Evolutionary conservation across 805 yeast species (phyloP).

Genomic region (Kluyveromyces siamensis): DNA sequence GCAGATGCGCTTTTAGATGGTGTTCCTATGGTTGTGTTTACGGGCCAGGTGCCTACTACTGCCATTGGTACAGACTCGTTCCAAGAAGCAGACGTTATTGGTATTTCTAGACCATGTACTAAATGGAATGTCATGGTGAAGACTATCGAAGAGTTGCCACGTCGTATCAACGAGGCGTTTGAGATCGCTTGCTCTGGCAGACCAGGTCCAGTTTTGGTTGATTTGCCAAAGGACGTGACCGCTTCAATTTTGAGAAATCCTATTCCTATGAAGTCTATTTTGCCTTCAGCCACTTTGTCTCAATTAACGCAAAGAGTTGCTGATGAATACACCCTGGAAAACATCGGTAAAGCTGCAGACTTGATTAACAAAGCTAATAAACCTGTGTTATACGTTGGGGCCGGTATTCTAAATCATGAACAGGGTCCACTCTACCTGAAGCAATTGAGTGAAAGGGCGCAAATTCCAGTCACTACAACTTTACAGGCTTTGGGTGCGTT

Average conservation of each 20-base stretch:
- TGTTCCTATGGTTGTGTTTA: slow-evolving; percentile 90
- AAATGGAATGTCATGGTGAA: slow-evolving; percentile 99
- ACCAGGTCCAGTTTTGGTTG: slow-evolving; percentile 98
- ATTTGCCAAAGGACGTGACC: slow-evolving; percentile 95
- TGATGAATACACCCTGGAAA: slow-evolving; percentile 64
- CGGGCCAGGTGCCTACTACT: slow-evolving; percentile 94
- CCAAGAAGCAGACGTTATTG: slow-evolving; percentile 98
- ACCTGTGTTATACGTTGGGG: slow-evolving; percentile 88
- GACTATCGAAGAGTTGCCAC: slow-evolving; percentile 86
- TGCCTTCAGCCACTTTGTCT: slow-evolving; percentile 61
- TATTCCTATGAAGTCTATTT: slow-evolving; percentile 70
- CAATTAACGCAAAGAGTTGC: slow-evolving; percentile 62
- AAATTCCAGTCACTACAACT: slow-evolving; percentile 94
- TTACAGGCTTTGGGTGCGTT: slow-evolving; percentile 90
- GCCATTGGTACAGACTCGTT: slow-evolving; percentile 98
- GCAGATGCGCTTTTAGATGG: slow-evolving; percentile 98
- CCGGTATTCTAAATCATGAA: slow-evolving; percentile 71
- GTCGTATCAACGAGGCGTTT: slow-evolving; percentile 94
- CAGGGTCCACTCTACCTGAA: slow-evolving; percentile 74
- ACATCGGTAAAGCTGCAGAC: slow-evolving; percentile 67
- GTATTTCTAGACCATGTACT: slow-evolving; percentile 94
- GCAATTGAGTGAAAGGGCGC: slow-evolving; percentile 82
- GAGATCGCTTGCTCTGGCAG: slow-evolving; percentile 94
- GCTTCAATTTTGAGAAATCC: slow-evolving; percentile 81
- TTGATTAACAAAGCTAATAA: slow-evolving; percentile 74